These are phyloP conservation scores for Calocybe gangraenosa DNA, from an alignment of 768 basidiomycete genomes.

Conservation along the genomic window DNA sequence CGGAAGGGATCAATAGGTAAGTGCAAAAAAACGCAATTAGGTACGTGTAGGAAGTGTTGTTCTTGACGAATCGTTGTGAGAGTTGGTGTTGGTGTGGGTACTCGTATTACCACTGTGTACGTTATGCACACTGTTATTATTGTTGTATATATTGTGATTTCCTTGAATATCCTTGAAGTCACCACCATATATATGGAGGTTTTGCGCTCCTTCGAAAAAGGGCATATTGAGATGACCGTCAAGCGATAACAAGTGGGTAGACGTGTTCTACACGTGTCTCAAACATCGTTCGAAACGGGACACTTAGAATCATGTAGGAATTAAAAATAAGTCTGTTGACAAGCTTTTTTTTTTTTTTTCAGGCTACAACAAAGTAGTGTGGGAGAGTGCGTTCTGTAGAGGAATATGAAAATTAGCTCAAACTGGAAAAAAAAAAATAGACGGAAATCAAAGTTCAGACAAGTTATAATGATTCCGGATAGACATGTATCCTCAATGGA, in stretches of 20 bases:
- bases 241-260: not conserved
- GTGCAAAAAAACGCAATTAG: no score
- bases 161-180: constrained; percentile 1
- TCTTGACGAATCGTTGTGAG: not conserved
- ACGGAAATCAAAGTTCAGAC: no score
- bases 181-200: not conserved
- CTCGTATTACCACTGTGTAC: not conserved
- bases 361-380: no score
- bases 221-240: not conserved
- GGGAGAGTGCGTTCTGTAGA: no score
- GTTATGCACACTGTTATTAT: not conserved
- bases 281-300: no score
- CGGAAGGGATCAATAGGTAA: no score
- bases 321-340: no score
- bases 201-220: not conserved
- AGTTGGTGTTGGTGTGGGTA: not conserved
- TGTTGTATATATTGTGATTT: not conserved
- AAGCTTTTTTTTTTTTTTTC: no score
- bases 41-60: not conserved
- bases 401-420: no score
- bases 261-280: no score
- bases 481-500: constrained; percentile 71
- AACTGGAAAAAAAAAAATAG: no score
- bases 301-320: no score
- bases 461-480: constrained; percentile 84